Evolutionary conservation across 2,329 filamentous ascomycete species (phyloP).

Genomic region (Talaromyces sp.): DNA sequence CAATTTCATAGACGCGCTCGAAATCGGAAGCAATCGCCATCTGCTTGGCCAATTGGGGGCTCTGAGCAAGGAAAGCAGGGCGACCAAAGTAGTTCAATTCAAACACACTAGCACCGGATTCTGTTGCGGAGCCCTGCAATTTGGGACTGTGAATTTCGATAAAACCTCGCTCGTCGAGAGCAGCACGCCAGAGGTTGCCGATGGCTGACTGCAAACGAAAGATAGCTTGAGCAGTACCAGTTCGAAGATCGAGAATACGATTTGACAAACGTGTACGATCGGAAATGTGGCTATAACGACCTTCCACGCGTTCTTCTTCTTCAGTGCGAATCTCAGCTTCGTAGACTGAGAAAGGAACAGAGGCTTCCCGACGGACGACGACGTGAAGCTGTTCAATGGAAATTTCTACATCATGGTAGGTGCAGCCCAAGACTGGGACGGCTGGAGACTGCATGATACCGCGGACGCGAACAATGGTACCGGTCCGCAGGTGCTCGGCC

Average conservation of each 20-base stretch:
- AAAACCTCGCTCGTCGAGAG: slow-evolving; percentile 72
- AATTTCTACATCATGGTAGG: slow-evolving; percentile 73
- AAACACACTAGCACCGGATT: slow-evolving; percentile 89
- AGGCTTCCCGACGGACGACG: slow-evolving; percentile 58
- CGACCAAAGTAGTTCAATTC: slow-evolving; percentile 88
- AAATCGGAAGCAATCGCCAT: slow-evolving; percentile 90
- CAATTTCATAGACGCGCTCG: slow-evolving; percentile 82
- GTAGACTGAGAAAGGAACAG: slow-evolving; percentile 66
- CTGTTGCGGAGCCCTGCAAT: slow-evolving; percentile 82
- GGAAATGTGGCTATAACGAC: slow-evolving; percentile 59
- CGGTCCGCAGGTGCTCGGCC: slow-evolving; percentile 76
- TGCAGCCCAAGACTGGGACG: slow-evolving; percentile 70
- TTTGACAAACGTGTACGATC: slow-evolving; percentile 73
- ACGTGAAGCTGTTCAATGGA: slow-evolving; percentile 64
- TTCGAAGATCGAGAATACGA: slow-evolving; percentile 78
- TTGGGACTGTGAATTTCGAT: slow-evolving; percentile 94
- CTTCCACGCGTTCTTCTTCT: slow-evolving; percentile 55
- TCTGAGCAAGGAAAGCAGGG: slow-evolving; percentile 83
- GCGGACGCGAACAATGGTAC: slow-evolving; percentile 73
- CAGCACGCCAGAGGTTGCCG: slow-evolving; percentile 72
- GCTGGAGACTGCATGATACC: slow-evolving; percentile 71
- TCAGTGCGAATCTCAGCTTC: slow-evolving; percentile 59
- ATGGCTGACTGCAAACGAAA: slow-evolving; percentile 83
- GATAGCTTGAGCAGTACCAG: slow-evolving; percentile 80
- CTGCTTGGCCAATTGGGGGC: slow-evolving; percentile 87